Conservation (phyloP, 78 protist genomes). For the Dictyostelium purpureum region DNA sequence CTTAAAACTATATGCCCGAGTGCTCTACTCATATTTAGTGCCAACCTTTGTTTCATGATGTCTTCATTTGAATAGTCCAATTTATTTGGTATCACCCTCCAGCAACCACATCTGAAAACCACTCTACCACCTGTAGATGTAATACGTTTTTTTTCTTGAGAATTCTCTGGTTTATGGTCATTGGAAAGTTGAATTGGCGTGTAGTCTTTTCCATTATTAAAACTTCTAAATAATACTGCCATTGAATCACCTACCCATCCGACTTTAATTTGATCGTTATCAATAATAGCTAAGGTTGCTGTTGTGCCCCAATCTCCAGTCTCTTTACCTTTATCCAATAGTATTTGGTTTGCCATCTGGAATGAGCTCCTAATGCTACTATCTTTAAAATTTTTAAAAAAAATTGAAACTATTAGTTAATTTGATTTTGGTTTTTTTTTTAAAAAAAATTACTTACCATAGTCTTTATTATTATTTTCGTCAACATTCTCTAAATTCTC, state of each 20-base stretch:
- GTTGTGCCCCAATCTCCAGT: slow-evolving; percentile 55
- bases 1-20: slow-evolving; percentile 62
- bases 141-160: slow-evolving; percentile 6
- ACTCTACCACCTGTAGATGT: slow-evolving; percentile 24
- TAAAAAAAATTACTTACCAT: background rate
- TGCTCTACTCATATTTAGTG: slow-evolving; percentile 73
- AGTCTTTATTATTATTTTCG: background rate
- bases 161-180: slow-evolving; percentile 47
- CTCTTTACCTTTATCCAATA: slow-evolving; percentile 1
- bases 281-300: slow-evolving; percentile 37
- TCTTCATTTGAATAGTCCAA: slow-evolving; percentile 11
- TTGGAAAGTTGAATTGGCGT: background rate
- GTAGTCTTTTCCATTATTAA: background rate
- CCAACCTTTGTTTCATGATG: slow-evolving; percentile 14
- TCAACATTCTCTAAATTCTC: background rate
- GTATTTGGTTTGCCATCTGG: background rate
- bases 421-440: background rate
- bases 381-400: background rate
- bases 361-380: slow-evolving; percentile 3
- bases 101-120: background rate
- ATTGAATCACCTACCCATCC: slow-evolving; percentile 69
- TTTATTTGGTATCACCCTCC: slow-evolving; percentile 37
- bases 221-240: slow-evolving; percentile 14
- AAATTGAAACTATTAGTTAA: background rate
- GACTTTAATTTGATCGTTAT: background rate